Evolutionary conservation across 148 eudicot species (phyloP).

Genomic region (Dianthus caryophyllus): DNA sequence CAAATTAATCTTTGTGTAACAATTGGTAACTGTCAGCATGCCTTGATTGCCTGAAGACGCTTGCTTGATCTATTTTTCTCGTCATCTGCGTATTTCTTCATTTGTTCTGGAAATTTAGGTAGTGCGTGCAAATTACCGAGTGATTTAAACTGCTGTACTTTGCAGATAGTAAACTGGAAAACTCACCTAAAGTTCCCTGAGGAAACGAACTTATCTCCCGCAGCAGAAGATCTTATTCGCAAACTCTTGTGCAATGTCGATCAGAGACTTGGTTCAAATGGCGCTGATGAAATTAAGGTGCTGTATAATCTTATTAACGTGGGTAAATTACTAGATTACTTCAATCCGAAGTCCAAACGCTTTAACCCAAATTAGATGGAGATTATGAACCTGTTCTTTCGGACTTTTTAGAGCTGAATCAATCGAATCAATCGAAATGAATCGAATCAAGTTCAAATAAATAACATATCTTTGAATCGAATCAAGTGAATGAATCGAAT

Average conservation of each 20-base stretch:
- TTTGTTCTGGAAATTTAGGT: background rate
- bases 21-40: background rate
- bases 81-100: background rate
- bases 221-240: constrained; percentile 84
- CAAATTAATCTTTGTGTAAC: background rate
- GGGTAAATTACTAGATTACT: no score
- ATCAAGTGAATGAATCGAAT: no score
- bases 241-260: constrained; percentile 78
- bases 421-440: no score
- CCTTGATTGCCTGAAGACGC: background rate
- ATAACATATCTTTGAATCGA: no score
- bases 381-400: no score
- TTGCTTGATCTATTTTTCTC: constrained; percentile 4
- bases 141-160: constrained; percentile 9
- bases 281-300: constrained; percentile 96
- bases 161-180: constrained; percentile 94
- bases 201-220: constrained; percentile 70
- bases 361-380: no score
- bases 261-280: constrained; percentile 86
- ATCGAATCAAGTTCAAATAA: no score
- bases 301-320: constrained; percentile 54
- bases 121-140: background rate
- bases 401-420: constrained; percentile 20
- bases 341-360: no score
- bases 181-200: constrained; percentile 87